phyloP scores from a whole-genome alignment of 495 filamentous ascomycete species.

The Daldinia grandis region DNA sequence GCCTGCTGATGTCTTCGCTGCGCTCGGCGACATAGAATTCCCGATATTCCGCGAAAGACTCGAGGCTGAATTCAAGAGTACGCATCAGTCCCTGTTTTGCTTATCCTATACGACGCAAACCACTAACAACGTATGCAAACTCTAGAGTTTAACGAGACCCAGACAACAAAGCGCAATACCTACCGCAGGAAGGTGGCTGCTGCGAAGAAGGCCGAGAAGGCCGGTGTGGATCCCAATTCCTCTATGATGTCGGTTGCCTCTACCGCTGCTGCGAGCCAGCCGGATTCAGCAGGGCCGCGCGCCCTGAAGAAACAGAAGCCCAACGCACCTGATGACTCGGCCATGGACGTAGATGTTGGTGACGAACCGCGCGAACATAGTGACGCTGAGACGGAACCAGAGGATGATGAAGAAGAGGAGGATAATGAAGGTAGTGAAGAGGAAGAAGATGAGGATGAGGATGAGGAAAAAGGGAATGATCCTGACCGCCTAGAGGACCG shows the following conservation, averaged over 20 bases:
- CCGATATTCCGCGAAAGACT: constrained; percentile 73
- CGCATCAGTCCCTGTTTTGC: constrained; percentile 26
- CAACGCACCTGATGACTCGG: constrained; percentile 43
- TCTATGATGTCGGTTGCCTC: constrained; percentile 47
- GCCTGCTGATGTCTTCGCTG: constrained; percentile 83
- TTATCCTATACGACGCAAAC: not conserved
- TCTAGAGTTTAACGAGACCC: constrained; percentile 62
- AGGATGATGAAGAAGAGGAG: constrained; percentile 65
- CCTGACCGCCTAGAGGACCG: constrained; percentile 8
- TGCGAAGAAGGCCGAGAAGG: constrained; percentile 47
- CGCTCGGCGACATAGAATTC: constrained; percentile 84
- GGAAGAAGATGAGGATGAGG: constrained; percentile 56
- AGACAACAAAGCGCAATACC: constrained; percentile 60
- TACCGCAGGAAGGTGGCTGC: constrained; percentile 61
- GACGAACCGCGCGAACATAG: constrained; percentile 52
- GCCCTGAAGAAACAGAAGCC: constrained; percentile 53
- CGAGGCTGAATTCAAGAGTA: constrained; percentile 70
- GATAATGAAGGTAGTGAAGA: constrained; percentile 59
- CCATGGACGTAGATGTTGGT: constrained; percentile 50
- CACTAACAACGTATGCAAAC: constrained; percentile 7
- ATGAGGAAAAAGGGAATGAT: constrained; percentile 53
- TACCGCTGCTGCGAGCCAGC: constrained; percentile 18
- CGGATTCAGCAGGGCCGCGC: constrained; percentile 36
- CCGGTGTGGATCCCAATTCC: constrained; percentile 35
- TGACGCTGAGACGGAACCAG: constrained; percentile 61